These are phyloP conservation scores for Cryphonectria japonica DNA, from an alignment of 2,329 filamentous ascomycete species.

Conservation along the genomic window DNA sequence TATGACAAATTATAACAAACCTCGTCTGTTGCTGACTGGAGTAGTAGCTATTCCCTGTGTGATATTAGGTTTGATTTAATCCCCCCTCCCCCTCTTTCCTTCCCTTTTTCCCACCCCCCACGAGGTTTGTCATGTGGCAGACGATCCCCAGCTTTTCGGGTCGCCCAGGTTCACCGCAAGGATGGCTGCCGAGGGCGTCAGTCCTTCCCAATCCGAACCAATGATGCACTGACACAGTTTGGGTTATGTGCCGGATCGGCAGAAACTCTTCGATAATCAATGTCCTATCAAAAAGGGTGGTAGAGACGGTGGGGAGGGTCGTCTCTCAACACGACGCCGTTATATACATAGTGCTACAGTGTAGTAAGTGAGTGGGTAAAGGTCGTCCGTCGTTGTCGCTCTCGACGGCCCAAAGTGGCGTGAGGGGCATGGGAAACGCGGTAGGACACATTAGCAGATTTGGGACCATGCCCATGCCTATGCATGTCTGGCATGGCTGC, in stretches of 20 bases:
- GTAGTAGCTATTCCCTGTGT: neutral
- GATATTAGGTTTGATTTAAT: neutral
- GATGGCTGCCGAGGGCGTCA: neutral
- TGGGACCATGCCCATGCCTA: neutral
- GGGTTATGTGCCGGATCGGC: neutral
- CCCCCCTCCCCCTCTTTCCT: neutral
- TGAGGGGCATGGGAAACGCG: neutral
- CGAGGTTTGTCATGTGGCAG: neutral
- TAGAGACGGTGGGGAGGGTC: too few relatives aligned
- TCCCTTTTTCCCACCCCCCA: neutral
- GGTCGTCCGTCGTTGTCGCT: neutral
- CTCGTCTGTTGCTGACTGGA: neutral
- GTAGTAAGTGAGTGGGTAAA: neutral
- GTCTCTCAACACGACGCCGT: too few relatives aligned
- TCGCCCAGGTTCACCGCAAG: conserved; percentile 9
- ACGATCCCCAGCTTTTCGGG: neutral
- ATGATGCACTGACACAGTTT: neutral
- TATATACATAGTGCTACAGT: too few relatives aligned
- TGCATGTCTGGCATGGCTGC: conserved; percentile 10
- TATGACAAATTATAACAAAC: neutral
- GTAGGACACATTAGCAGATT: conserved; percentile 8
- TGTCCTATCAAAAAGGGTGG: neutral
- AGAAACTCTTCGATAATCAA: neutral
- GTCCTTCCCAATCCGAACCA: neutral
- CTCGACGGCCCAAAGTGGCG: neutral